A percentile compares a stretch with the other conserved stretches of the same genome.
These are phyloP conservation scores for Apocynum venetum DNA, from an alignment of 257 asterid genomes.

Conservation along the genomic window DNA sequence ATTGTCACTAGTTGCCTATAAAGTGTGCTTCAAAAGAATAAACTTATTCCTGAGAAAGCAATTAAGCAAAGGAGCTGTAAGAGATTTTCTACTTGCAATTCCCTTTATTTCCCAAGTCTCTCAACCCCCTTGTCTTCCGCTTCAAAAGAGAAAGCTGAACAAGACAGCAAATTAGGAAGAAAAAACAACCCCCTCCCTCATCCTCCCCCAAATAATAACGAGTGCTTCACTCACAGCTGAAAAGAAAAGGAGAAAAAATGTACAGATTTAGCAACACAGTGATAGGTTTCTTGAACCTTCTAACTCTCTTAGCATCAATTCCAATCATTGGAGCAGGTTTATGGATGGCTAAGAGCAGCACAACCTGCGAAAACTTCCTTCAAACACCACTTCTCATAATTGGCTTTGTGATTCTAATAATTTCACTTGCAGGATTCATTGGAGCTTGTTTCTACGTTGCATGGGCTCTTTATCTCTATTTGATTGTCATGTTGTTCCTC, in stretches of 20 bases:
- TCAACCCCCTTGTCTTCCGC: constrained; percentile 1
- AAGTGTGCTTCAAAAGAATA: constrained; percentile 18
- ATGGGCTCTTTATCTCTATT: constrained; percentile 86
- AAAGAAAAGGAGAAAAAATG: constrained; percentile 25
- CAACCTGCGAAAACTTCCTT: constrained; percentile 82
- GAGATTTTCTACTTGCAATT: constrained; percentile 22
- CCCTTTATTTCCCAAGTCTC: neutral
- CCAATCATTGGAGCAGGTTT: constrained; percentile 96
- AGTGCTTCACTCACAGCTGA: neutral
- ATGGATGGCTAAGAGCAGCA: constrained; percentile 86
- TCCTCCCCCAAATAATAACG: neutral
- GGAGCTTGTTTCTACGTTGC: constrained; percentile 93
- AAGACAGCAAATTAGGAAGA: constrained; percentile 4
- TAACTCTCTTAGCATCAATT: constrained; percentile 83
- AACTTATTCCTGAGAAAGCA: constrained; percentile 42
- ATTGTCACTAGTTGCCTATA: constrained; percentile 27
- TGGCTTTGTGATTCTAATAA: constrained; percentile 66
- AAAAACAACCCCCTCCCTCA: constrained; percentile 7
- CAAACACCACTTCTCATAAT: constrained; percentile 77
- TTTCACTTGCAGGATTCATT: constrained; percentile 84
- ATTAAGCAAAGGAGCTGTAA: constrained; percentile 21
- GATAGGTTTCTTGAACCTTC: constrained; percentile 83
- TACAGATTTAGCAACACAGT: constrained; percentile 83
- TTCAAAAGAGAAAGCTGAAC: constrained; percentile 13
- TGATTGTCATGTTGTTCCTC: constrained; percentile 65